Evolutionary conservation across 495 filamentous ascomycete genomes (phyloP).

Genomic region (Talaromyces stipitatus): DNA sequence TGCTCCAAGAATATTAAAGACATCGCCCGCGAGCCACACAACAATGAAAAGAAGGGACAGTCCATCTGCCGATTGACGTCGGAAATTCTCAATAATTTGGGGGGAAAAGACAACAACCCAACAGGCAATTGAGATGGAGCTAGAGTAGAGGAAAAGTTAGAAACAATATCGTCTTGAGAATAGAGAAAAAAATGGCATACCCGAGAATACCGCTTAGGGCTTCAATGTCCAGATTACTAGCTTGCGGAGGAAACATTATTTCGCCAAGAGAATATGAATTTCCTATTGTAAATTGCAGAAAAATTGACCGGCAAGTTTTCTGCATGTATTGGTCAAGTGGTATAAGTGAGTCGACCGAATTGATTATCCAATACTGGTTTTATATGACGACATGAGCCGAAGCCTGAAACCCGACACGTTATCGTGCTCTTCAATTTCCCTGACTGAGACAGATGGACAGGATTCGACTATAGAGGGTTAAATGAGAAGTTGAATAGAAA

Average conservation of each 20-base stretch:
- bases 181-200: constrained; percentile 37
- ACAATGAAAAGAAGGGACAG: constrained; percentile 84
- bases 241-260: constrained; percentile 63
- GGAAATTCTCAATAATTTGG: constrained; percentile 94
- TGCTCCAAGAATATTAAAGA: constrained; percentile 93
- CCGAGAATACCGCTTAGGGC: constrained; percentile 86
- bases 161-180: too few species aligned
- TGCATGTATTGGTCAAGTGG: not conserved
- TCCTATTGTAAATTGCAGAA: not conserved
- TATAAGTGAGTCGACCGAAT: too few species aligned
- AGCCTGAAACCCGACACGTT: not conserved
- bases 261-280: not conserved
- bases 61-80: constrained; percentile 76
- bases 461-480: too few species aligned
- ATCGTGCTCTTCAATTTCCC: not conserved
- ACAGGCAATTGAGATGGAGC: constrained; percentile 90
- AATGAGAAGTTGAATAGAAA: too few species aligned
- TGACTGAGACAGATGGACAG: not conserved
- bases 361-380: not conserved
- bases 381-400: not conserved
- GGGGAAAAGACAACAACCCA: constrained; percentile 98
- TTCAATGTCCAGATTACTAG: constrained; percentile 66
- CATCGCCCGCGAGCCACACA: constrained; percentile 86
- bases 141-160: constrained; percentile 23
- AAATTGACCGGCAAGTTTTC: not conserved